Evolutionary conservation across 129 eudicot species (phyloP).

Genomic region (Flaveria sonorensis): DNA sequence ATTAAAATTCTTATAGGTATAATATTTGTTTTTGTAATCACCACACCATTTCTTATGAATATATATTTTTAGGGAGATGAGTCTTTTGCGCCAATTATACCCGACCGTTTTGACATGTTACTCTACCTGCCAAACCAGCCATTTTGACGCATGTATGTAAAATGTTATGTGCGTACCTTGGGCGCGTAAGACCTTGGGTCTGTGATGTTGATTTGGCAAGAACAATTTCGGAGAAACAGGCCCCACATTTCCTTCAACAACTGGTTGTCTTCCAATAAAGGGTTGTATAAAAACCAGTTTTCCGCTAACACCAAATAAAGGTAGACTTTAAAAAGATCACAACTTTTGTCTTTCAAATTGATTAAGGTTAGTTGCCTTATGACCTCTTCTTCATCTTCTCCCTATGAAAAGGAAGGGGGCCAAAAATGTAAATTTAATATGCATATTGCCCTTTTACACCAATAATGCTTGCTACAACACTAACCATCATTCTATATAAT

Average conservation of each 20-base stretch:
- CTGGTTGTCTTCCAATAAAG: conserved; percentile 37
- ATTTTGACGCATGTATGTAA: not conserved
- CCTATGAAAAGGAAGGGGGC: conserved; percentile 36
- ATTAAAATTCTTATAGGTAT: not conserved
- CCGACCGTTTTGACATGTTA: not conserved
- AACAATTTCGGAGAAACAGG: conserved; percentile 61
- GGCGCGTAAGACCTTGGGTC: conserved; percentile 84
- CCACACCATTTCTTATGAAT: not conserved
- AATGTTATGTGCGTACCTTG: conserved; percentile 34
- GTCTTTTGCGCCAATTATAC: not conserved
- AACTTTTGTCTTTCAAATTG: conserved; percentile 70
- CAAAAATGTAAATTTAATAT: not conserved
- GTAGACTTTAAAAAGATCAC: conserved; percentile 70
- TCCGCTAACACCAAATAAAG: conserved; percentile 69
- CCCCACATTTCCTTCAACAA: conserved; percentile 63
- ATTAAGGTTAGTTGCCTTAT: conserved; percentile 54
- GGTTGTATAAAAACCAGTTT: conserved; percentile 66
- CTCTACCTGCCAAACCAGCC: not conserved
- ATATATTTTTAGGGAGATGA: not conserved
- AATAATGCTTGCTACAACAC: not conserved
- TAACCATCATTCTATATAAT: not conserved
- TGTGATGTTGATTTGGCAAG: conserved; percentile 76
- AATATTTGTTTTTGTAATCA: not conserved
- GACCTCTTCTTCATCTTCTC: conserved; percentile 54
- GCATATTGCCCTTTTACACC: not conserved